Evolutionary conservation across 257 asterid species (phyloP), one percentile per base, ranked within the genome.

Genomic region (Striga asiatica): DNA sequence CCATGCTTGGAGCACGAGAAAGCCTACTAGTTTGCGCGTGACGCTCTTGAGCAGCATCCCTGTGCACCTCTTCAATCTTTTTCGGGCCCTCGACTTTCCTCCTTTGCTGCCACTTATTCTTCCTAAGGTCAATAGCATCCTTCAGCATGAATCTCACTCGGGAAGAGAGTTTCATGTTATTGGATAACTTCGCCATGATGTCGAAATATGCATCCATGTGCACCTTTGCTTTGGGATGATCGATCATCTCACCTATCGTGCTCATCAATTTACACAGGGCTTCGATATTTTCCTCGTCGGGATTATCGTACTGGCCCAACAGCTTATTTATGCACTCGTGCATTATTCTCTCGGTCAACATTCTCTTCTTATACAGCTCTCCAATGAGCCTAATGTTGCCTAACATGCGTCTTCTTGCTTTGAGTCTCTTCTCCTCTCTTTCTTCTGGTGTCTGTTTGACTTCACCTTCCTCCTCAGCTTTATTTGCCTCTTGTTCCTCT

Each of bases 341-440:
- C 97, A 92, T 92, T 50, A 91, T 91, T 65, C 83, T 91, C 69
- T 87, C 98, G 2, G 98, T 91, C 78, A 91, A 71, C 98, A 91
- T 91, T 62, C 59, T 91, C 81, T 91, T 87, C 72, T 91, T 91
- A 84, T 80, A 91, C 10, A 91, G 66, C 56, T 91, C 98, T 53
- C 98, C 98, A 35, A 91, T 91, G 25, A 91, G 85, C 62, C 96
- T 81, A 31, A 91, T 91, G 50, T 91, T 91, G 42, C 96, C 98
- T 48, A 91, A 61, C 96, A 87, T 91, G 39, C 93, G 83, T 50
- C 98, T 76, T 12, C 95, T 69, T 24, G 72, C 89, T 53, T 35
- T 68, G 6, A 84, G 64, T 63, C 94, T 76, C 75, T 84, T 92
- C 73, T 74, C 91, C 61, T 92, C 99, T 68, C 99, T 84, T 72